Base-by-base conservation (phyloP, 2,329 filamentous ascomycete species). In the Trichoderma sp. region DNA sequence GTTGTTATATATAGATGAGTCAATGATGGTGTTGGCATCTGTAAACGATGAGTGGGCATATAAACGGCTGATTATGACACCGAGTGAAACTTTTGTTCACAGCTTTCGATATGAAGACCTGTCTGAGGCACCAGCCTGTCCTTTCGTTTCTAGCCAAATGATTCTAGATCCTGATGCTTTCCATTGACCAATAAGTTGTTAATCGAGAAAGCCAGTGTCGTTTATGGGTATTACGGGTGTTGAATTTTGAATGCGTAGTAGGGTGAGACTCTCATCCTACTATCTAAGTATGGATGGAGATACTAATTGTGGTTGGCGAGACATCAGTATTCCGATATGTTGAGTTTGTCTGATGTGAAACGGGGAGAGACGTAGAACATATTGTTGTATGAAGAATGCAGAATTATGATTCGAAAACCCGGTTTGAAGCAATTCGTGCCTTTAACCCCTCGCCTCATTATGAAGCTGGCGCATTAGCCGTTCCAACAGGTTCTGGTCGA, bases 401-500 rank as follows among this genome's bases (percentile, higher is more conserved):
- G 14, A 19, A 8, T 8, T 53, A 55, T 16, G 16, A 31, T 10
- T 7, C 27, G 4, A 43, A 43, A 7, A 19, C 8, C n/a, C 7
- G 3, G 1, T n/a, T 8, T 40, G 19, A 16, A 59, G 21, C 14
- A n/a, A 19, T n/a, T n/a, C 10, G 16, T 4, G 24, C 0, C 16
- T 19, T 16, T 7, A 0, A 7, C 14, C 27, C 16, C 10, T 8
- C 24, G 6, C n/a, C 19, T 3, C 19, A 4, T 68, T 24, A 61
- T 49, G 40, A 61, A 61, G 58, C 65, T 21, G 73, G 70, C 29
- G 78, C 75, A 71, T 77, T 74, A 31, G 75, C 78, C 57, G 82
- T 83, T 40, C 89, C 88, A 67, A 97, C 92, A 57, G 95, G 95
- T 81, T 98, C 95, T 5, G 95, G 95, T 58, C 95, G 85, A 70